phyloP scores from a whole-genome alignment of 148 eudicot genomes.

The Camellia lanceoleosa region DNA sequence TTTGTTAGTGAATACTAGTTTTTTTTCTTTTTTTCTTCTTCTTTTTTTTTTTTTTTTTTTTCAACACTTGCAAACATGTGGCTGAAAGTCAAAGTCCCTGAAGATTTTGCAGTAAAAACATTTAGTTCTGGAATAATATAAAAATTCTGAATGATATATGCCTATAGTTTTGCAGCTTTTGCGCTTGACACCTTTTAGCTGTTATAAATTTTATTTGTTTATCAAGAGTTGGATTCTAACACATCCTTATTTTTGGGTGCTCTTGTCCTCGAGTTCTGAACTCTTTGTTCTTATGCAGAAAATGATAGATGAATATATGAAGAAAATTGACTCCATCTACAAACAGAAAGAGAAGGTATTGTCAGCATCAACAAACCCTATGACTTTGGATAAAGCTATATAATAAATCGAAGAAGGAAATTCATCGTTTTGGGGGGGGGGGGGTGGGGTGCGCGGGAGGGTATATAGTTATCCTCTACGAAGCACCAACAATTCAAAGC shows the following conservation, averaged over 20 bases:
- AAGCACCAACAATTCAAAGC: too few species aligned
- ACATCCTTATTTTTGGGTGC: background rate
- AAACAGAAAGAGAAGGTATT: conserved; percentile 95
- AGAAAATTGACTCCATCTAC: conserved; percentile 72
- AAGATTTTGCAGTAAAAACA: background rate
- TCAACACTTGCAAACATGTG: background rate
- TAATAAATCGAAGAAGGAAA: background rate
- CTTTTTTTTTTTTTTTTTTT: background rate
- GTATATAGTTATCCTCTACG: too few species aligned
- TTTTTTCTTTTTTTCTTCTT: too few species aligned
- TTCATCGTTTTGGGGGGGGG: background rate
- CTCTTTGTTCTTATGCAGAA: conserved; percentile 46
- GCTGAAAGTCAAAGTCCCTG: background rate
- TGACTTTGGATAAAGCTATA: background rate
- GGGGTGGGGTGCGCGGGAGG: too few species aligned
- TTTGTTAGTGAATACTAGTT: background rate
- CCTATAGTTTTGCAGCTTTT: background rate
- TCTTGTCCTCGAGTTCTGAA: background rate
- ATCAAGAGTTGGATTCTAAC: background rate
- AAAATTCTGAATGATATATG: background rate
- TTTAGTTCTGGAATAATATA: background rate
- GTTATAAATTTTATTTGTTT: background rate
- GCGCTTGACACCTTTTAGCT: background rate
- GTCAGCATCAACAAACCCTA: background rate
- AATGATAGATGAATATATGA: conserved; percentile 80